Base-by-base conservation (phyloP, 2,329 filamentous ascomycete species). In the Colletotrichum navitas region DNA sequence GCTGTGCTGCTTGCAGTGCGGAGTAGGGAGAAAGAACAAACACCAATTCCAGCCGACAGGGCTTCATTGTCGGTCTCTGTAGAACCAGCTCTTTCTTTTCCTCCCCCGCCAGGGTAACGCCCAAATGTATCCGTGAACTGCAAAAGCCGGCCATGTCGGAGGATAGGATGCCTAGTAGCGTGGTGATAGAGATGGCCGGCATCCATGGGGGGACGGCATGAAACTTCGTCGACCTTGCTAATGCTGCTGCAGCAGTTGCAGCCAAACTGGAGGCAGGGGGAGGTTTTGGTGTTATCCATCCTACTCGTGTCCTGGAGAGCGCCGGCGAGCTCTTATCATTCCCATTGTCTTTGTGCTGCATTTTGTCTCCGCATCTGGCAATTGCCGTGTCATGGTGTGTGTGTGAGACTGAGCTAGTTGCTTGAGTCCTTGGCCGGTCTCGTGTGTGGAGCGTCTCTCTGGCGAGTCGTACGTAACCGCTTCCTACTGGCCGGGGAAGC, bases 401-500 rank as follows among this genome's bases (percentile, higher is more conserved):
- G 12, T 21, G 16, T 54, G 11, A 34, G 24, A 43, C 34, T 2
- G 29, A 29, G 29, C 29, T 36, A 11, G 29, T 55, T 47, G 43
- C 26, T 32, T 21, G 2, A 41, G 34, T 18, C n/a, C 8, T 47
- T 64, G 62, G 62, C 18, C 36, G 36, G 29, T 55, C 36, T 54
- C 18, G 55, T n/a, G 21, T 34, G 43, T 62, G 59, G 32, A 51
- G 21, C 58, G 45, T 56, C 62, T 14, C 32, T 11, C 12, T 24
- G 39, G 10, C 36, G 41, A 52, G 6, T 52, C 49, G 49, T 21
- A 8, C 49, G 49, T 21, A 8, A 54, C 24, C 34, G 61, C 34
- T 47, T 67, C 43, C 52, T 60, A 63, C 54, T 70, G 49, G 56
- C 43, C 26, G 68, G 65, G 68, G 68, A 68, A 68, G 65, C 52